A percentile compares a stretch with the other conserved stretches of the same genome.
These are phyloP conservation scores for Phylloporus scabripes DNA, from an alignment of 768 basidiomycete genomes.

Conservation along the genomic window DNA sequence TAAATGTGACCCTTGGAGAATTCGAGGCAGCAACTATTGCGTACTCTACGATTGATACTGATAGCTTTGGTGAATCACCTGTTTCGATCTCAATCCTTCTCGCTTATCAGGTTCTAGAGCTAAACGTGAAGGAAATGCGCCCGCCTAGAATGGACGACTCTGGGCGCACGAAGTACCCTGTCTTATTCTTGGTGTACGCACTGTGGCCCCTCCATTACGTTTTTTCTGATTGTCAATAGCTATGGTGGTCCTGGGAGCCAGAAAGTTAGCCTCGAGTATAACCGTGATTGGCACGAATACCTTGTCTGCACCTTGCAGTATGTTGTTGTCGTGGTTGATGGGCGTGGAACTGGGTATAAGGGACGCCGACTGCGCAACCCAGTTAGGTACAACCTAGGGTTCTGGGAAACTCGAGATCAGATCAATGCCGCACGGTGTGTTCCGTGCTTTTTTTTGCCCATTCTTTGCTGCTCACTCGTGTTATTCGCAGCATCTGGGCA, in stretches of 20 bases:
- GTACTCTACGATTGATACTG: constrained; percentile 68
- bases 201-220: background rate
- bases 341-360: constrained; percentile 89
- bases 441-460: constrained; percentile 4
- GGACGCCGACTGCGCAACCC: constrained; percentile 81
- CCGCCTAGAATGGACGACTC: constrained; percentile 92
- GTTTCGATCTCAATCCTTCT: constrained; percentile 13
- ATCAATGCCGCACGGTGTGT: constrained; percentile 76
- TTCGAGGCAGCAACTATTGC: constrained; percentile 70
- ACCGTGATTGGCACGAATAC: constrained; percentile 83
- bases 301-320: constrained; percentile 77
- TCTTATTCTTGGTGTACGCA: constrained; percentile 77
- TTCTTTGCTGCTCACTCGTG: background rate
- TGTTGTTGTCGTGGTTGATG: constrained; percentile 84
- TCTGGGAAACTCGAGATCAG: constrained; percentile 86
- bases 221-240: constrained; percentile 32
- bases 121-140: constrained; percentile 87
- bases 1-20: constrained; percentile 57
- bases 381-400: constrained; percentile 85
- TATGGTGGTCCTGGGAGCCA: constrained; percentile 93
- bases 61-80: constrained; percentile 62
- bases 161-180: constrained; percentile 94
- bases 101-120: constrained; percentile 44
- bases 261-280: constrained; percentile 59
- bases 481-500: constrained; percentile 62